Base-by-base conservation (phyloP, 1,284 basidiomycete genomes). In the Sporisorium sorghi region DNA sequence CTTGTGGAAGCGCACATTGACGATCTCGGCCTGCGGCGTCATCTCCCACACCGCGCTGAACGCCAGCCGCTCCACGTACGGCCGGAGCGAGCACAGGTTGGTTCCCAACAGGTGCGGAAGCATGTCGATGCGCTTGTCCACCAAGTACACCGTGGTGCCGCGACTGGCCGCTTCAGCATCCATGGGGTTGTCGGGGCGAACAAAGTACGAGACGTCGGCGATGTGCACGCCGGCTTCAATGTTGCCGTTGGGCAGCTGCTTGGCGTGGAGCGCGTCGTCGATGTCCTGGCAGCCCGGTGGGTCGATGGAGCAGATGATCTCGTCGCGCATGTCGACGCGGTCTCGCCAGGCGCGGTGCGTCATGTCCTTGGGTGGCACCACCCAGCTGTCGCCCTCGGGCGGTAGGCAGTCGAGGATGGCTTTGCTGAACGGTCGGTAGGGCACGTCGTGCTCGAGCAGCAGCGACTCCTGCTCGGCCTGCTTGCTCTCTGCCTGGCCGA, bases 91-190 rank as follows among this genome's bases (percentile, higher is more conserved):
- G 84, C 97, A 99, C 8, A 99, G 86, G 79, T 99, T 99, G 2
- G 97, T 99, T 2, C 97, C 97, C 10, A 99, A 88, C 10, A 99
- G 87, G 17, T 91, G 88, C 0, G 97, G 97, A 56, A 99, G 88
- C 97, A 99, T 99, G 86, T 99, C 97, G 59, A 99, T 96, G 39
- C 97, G 91, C 86, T 96, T 97, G 87, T 99, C 97, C 2, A 99
- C 97, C 6, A 99, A 89, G 84, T 99, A 99, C 4, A 99, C 97
- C 0, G 97, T 99, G 0, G 96, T 99, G 12, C 97, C 96, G 58
- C 97, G 89, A 14, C 94, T 89, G 15, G 96, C 93, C 17, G 97
- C 97, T 85, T 99, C 97, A 37, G 87, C 90, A 79, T 99, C 97
- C 95, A 99, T 99, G 0, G 97, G 90, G 57, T 92, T 99, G 82